A percentile compares a stretch with the other conserved stretches of the same genome.
Evolutionary conservation across 2,329 filamentous ascomycete species (phyloP).

Genomic region (Exophiala sideris): DNA sequence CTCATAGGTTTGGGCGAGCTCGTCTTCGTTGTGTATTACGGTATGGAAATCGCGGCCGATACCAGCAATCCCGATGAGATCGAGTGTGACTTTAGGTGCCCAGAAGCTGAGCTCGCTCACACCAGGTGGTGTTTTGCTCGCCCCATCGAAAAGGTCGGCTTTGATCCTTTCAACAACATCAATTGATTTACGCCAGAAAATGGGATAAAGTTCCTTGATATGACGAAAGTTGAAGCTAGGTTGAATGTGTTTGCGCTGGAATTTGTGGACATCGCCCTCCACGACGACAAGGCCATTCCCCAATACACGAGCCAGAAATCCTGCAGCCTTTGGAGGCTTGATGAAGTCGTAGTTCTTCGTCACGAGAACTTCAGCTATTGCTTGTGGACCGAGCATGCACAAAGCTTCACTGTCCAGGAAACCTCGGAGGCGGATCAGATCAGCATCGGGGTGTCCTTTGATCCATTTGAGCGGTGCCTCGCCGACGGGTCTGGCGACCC

Average conservation of each 20-base stretch:
- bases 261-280: conserved; percentile 7
- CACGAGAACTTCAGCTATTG: conserved; percentile 43
- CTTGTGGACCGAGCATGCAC: conserved; percentile 45
- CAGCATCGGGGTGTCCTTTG: conserved; percentile 46
- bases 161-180: background rate
- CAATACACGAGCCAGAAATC: background rate
- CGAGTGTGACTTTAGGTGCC: conserved; percentile 47
- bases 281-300: conserved; percentile 4
- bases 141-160: conserved; percentile 29
- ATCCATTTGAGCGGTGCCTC: conserved; percentile 37
- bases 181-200: conserved; percentile 4
- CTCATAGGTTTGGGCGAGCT: conserved; percentile 56
- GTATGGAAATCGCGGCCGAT: conserved; percentile 55
- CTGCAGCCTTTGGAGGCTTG: background rate
- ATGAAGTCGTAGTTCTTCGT: conserved; percentile 1
- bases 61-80: conserved; percentile 54
- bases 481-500: background rate
- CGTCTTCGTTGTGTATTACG: conserved; percentile 57
- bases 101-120: conserved; percentile 30
- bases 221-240: conserved; percentile 1
- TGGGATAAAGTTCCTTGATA: conserved; percentile 6
- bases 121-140: conserved; percentile 9
- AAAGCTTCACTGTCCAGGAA: conserved; percentile 46
- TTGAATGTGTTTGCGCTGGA: conserved; percentile 1
- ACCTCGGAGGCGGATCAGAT: conserved; percentile 46